Conservation (phyloP, 163 green algal genomes). For the Coccomyxa subellipsoidea region DNA sequence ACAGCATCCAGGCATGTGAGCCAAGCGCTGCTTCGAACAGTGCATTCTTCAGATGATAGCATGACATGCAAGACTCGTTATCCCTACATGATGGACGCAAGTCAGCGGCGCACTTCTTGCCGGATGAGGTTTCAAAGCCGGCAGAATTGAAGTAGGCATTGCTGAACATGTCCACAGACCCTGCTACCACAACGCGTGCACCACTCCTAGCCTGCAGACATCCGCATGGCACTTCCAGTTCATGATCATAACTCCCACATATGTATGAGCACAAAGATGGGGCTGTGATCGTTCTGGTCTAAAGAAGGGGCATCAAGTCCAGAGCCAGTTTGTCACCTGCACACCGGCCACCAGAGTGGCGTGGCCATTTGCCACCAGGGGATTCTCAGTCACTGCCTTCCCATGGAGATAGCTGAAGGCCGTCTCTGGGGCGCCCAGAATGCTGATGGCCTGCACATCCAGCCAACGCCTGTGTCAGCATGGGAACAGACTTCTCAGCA, state of each 20-base stretch:
- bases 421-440: background rate
- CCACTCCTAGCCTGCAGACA: conserved; percentile 81
- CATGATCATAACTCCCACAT: background rate
- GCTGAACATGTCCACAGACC: conserved; percentile 79
- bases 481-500: background rate
- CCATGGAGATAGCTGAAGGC: conserved; percentile 20
- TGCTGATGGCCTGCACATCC: background rate
- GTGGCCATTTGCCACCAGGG: conserved; percentile 34
- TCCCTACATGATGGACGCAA: background rate
- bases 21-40: conserved; percentile 5
- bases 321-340: conserved; percentile 29
- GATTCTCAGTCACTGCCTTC: conserved; percentile 37
- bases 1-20: background rate
- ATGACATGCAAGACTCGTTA: background rate
- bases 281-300: background rate
- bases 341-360: conserved; percentile 39
- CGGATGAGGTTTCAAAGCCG: background rate
- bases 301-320: background rate
- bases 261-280: background rate
- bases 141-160: conserved; percentile 52
- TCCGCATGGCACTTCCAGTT: background rate
- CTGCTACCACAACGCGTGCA: conserved; percentile 72
- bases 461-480: background rate
- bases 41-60: background rate
- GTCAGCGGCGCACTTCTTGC: background rate